Evolutionary conservation across 139 green algal species (phyloP).

Genomic region (Cymbomonas tetramitiformis): DNA sequence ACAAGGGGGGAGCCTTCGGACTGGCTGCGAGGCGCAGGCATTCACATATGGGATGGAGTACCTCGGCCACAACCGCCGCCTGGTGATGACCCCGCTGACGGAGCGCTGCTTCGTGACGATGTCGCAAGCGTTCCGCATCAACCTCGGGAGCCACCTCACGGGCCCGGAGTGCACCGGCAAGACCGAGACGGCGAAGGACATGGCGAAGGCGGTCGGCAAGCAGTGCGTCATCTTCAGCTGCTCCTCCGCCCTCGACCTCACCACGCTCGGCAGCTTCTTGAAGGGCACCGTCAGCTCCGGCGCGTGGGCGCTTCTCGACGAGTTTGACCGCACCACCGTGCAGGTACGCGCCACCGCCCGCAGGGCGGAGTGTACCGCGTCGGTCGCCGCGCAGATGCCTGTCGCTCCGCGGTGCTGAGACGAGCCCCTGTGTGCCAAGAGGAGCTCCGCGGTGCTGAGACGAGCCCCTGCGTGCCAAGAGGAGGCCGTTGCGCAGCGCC

Average conservation of each 20-base stretch:
- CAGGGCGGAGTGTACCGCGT: too few relatives aligned
- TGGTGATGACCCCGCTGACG: conserved; percentile 36
- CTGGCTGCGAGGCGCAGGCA: too few relatives aligned
- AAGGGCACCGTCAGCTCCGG: conserved; percentile 77
- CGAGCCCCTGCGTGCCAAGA: too few relatives aligned
- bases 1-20: too few relatives aligned
- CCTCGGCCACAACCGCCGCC: conserved; percentile 24
- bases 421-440: too few relatives aligned
- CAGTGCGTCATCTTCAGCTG: conserved; percentile 51
- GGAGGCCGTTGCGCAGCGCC: too few relatives aligned
- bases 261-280: conserved; percentile 66
- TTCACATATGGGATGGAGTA: conserved; percentile 38
- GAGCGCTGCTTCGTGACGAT: conserved; percentile 33
- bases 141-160: conserved; percentile 16
- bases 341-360: too few relatives aligned
- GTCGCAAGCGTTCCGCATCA: conserved; percentile 30
- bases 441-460: too few relatives aligned
- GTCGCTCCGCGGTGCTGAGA: too few relatives aligned
- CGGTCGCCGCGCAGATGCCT: too few relatives aligned
- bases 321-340: conserved; percentile 87
- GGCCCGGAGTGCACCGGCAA: conserved; percentile 26
- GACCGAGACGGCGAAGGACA: conserved; percentile 37
- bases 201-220: conserved; percentile 50
- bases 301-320: conserved; percentile 85
- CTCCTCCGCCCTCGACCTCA: conserved; percentile 27